These are phyloP conservation scores for Coleophoma crateriformis DNA, from an alignment of 2,329 filamentous ascomycete genomes.

Conservation along the genomic window DNA sequence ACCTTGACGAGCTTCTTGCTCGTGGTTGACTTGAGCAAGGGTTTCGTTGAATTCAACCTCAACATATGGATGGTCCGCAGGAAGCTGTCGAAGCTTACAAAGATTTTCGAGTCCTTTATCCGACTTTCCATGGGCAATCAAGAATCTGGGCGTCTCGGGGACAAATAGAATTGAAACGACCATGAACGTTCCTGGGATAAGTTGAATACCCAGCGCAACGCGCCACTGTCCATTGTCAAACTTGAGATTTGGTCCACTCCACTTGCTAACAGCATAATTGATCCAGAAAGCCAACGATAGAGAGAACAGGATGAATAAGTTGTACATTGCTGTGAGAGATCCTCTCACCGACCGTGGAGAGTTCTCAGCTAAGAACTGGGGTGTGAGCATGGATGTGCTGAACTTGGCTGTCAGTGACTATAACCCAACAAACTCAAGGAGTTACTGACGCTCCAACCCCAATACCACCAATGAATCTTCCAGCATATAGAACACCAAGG, in stretches of 20 bases:
- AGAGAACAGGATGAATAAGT: constrained; percentile 30
- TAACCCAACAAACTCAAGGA: not conserved
- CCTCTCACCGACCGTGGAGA: constrained; percentile 33
- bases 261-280: constrained; percentile 18
- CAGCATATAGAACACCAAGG: constrained; percentile 1
- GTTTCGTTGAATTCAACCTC: constrained; percentile 41
- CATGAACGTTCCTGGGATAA: not conserved
- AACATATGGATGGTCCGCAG: constrained; percentile 44
- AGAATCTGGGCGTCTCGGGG: not conserved
- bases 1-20: constrained; percentile 37
- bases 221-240: not conserved
- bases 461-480: not conserved
- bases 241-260: constrained; percentile 21
- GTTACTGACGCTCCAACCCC: not conserved
- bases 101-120: constrained; percentile 50
- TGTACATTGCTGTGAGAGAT: constrained; percentile 32
- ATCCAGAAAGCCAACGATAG: not conserved
- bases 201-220: not conserved
- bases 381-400: constrained; percentile 30
- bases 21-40: constrained; percentile 33
- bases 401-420: too few species aligned
- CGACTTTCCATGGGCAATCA: constrained; percentile 45
- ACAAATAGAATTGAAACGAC: not conserved
- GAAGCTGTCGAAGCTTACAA: constrained; percentile 43
- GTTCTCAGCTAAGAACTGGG: constrained; percentile 34